Conservation (phyloP, 192 early-diverging fungal genomes). For the Umbelopsis sp. region DNA sequence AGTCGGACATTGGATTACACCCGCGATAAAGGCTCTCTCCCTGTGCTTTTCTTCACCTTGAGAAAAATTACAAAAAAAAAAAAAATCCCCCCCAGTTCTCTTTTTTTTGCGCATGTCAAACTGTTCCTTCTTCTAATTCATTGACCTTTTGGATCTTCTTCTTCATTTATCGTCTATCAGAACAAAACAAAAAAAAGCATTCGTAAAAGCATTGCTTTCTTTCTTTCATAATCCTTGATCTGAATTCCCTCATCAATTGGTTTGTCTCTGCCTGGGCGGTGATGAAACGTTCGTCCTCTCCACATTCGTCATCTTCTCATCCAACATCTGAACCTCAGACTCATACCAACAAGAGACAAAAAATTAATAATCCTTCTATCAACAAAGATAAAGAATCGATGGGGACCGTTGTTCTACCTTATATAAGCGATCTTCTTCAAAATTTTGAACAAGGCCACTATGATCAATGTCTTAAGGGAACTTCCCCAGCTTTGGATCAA, state of each 20-base stretch:
- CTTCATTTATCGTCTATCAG: no score
- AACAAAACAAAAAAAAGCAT: constrained; percentile 9
- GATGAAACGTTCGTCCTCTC: constrained; percentile 32
- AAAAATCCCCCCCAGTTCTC: no score
- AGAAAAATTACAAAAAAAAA: no score
- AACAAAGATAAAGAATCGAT: background rate
- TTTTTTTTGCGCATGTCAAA: no score
- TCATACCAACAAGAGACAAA: constrained; percentile 4
- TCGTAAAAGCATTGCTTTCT: background rate
- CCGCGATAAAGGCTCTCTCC: no score
- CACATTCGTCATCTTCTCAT: constrained; percentile 4
- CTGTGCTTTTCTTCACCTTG: no score
- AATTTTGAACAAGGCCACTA: constrained; percentile 29
- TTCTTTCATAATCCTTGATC: background rate
- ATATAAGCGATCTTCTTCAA: constrained; percentile 21
- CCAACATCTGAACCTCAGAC: constrained; percentile 4
- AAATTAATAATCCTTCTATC: constrained; percentile 5
- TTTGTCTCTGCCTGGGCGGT: constrained; percentile 23
- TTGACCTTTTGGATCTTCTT: no score
- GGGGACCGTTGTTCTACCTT: constrained; percentile 7
- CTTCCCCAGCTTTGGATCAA: background rate
- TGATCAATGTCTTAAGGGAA: constrained; percentile 17
- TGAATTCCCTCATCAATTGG: constrained; percentile 22
- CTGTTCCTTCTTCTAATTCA: no score
- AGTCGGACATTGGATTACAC: constrained; percentile 5